phyloP scores from a whole-genome alignment of 257 asterid species.

The Solanum dulcamara region DNA sequence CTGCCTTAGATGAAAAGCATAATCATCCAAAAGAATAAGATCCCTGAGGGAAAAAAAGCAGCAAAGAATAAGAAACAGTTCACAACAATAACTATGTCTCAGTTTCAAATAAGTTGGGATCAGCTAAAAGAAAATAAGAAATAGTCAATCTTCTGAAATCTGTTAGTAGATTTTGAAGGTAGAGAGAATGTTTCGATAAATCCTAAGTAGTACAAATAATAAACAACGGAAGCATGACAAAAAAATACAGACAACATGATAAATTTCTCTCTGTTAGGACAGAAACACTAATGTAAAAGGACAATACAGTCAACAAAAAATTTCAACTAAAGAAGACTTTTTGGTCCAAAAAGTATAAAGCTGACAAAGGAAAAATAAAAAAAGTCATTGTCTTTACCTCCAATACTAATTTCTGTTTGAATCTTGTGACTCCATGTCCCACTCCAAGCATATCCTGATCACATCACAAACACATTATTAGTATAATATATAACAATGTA shows the following conservation, averaged over 20 bases:
- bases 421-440: slow-evolving; percentile 33
- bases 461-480: slow-evolving; percentile 14
- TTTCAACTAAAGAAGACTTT: slow-evolving; percentile 12
- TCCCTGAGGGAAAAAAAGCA: slow-evolving; percentile 17
- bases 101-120: background rate
- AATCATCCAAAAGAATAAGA: slow-evolving; percentile 30
- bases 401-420: slow-evolving; percentile 35
- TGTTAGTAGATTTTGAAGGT: too few species aligned
- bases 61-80: background rate
- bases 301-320: background rate
- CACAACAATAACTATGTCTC: background rate
- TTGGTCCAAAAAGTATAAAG: slow-evolving; percentile 9
- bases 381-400: slow-evolving; percentile 32
- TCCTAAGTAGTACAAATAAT: too few species aligned
- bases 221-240: too few species aligned
- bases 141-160: background rate
- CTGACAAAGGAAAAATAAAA: background rate
- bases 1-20: slow-evolving; percentile 17
- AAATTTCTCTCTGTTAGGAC: background rate
- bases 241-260: background rate
- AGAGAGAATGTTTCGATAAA: background rate
- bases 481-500: background rate
- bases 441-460: slow-evolving; percentile 40
- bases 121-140: background rate
- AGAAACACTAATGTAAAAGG: slow-evolving; percentile 15